phyloP scores from a whole-genome alignment of 1,284 basidiomycete species.

The Heterobasidion occidentale region DNA sequence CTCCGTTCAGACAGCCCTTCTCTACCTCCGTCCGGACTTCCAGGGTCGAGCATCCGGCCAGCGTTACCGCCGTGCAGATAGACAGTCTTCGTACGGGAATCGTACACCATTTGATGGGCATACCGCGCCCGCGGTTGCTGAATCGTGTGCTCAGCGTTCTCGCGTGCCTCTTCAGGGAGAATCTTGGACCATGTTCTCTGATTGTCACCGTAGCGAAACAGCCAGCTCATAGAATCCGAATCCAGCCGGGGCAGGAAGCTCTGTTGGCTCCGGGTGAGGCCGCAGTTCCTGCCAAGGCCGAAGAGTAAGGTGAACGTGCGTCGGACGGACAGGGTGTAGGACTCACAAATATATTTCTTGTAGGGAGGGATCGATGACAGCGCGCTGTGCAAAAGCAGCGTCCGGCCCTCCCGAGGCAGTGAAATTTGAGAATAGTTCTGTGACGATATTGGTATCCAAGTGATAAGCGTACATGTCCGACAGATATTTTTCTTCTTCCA shows the following conservation, averaged over 20 bases:
- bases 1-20: constrained; percentile 32
- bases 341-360: constrained; percentile 70
- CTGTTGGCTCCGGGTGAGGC: constrained; percentile 37
- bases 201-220: constrained; percentile 49
- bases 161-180: constrained; percentile 22
- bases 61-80: constrained; percentile 72
- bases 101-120: constrained; percentile 72
- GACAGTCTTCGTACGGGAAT: constrained; percentile 41
- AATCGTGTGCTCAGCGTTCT: constrained; percentile 9
- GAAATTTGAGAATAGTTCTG: constrained; percentile 57
- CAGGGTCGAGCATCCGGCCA: constrained; percentile 20
- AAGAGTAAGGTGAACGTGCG: neutral
- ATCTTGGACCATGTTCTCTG: constrained; percentile 62
- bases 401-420: constrained; percentile 51
- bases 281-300: constrained; percentile 36
- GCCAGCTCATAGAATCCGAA: constrained; percentile 41
- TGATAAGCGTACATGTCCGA: constrained; percentile 73
- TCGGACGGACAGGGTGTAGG: neutral
- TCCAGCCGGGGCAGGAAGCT: constrained; percentile 38
- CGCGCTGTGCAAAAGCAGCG: constrained; percentile 62
- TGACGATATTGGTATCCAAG: constrained; percentile 46
- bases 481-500: constrained; percentile 51
- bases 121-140: constrained; percentile 38
- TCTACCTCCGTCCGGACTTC: constrained; percentile 7
- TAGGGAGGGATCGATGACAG: constrained; percentile 53